A percentile compares a stretch with the other conserved stretches of the same genome.
phyloP scores from a whole-genome alignment of 805 yeast genomes.

The Barnettozyma vustinii region DNA sequence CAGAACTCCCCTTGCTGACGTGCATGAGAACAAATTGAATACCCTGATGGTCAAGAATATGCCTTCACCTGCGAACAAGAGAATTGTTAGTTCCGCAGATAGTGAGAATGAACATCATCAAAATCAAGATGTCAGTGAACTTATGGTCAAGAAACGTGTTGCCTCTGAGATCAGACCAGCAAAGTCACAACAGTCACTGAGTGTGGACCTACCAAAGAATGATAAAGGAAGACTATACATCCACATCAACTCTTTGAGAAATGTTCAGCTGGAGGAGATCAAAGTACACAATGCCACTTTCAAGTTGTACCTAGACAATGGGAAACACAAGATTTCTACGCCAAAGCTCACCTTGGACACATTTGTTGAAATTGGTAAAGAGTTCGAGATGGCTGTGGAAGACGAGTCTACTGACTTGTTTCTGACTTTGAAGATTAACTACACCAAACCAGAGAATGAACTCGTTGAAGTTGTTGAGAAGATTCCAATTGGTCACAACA shows the following conservation, averaged over 20 bases:
- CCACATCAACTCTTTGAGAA: conserved; percentile 44
- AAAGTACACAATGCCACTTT: conserved; percentile 39
- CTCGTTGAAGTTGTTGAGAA: conserved; percentile 58
- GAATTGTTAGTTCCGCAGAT: conserved; percentile 13
- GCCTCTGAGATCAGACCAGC: conserved; percentile 3
- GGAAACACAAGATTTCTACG: conserved; percentile 72
- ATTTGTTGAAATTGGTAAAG: conserved; percentile 49
- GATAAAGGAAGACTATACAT: conserved; percentile 39
- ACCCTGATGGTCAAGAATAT: not conserved
- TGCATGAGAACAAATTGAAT: conserved; percentile 14
- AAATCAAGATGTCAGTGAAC: conserved; percentile 4
- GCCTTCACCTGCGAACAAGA: not conserved
- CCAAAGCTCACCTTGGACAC: conserved; percentile 34
- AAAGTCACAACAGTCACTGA: conserved; percentile 4
- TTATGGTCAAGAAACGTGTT: conserved; percentile 4
- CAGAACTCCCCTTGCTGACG: conserved; percentile 18
- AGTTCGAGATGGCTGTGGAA: conserved; percentile 70
- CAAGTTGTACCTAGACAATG: conserved; percentile 58
- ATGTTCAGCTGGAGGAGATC: conserved; percentile 41
- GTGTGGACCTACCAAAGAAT: conserved; percentile 29
- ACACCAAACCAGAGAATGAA: conserved; percentile 40
- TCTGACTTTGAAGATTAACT: conserved; percentile 66
- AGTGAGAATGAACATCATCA: conserved; percentile 9
- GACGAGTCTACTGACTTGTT: conserved; percentile 52
- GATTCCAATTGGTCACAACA: conserved; percentile 38